Base-by-base conservation (phyloP, 2,329 filamentous ascomycete genomes). In the Ophiostoma populinum region DNA sequence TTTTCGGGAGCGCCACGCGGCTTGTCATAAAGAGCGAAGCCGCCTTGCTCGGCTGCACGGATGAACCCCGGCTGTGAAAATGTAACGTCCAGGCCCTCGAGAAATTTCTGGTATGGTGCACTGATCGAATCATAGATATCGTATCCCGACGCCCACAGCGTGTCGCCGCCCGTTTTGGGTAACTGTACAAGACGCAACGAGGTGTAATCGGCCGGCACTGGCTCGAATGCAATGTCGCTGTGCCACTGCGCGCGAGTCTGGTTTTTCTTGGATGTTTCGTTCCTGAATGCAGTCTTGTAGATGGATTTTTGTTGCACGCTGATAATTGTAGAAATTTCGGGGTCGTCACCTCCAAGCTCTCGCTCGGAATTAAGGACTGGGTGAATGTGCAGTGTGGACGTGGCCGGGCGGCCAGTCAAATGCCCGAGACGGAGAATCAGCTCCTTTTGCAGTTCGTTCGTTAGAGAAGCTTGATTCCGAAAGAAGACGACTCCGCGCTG, bases 401-500 rank as follows among this genome's bases (percentile, higher is more conserved):
- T 59, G 0, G 55, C 43, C 0, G 75, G 74, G 39, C 67, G 70
- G 27, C 71, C 71, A 1, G 64, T 59, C 8, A 77, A 56, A 45
- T 68, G 55, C 7, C 75, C 74, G 2, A 80, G 58, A 1, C 62
- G 59, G 10, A 70, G 58, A 22, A 69, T 65, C 0, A 79, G 54
- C 17, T 63, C 51, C 51, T 78, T 78, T 45, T 74, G 70, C 6
- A 71, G 56, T 0, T 67, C 65, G 43, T 74, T 63, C 43, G 59
- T 60, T 6, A 75, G 52, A 42, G 63, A 58, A 45, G 70, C 55
- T 41, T 78, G 73, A 8, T 61, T 57, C 11, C 72, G 65, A 50
- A 77, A 72, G 52, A 77, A 75, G 26, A 77, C 70, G 2, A 77
- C 72, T 2, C 70, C 70, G 11, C 73, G 61, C 42, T 67, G 62